Conservation (phyloP, 1,284 basidiomycete species). For the Athelia sp. region DNA sequence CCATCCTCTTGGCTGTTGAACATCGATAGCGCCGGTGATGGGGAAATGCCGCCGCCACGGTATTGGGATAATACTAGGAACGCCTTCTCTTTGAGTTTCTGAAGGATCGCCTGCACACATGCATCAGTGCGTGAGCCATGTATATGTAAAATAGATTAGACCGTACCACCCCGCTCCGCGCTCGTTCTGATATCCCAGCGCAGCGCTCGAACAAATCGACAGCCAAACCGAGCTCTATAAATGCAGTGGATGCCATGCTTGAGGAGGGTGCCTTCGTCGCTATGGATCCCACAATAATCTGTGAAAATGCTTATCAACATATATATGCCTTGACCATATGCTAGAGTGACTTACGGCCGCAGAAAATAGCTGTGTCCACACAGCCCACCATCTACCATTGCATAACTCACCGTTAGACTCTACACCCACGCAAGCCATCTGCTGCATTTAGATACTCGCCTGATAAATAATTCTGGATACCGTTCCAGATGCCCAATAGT, state of each 20-base stretch:
- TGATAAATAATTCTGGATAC: not conserved
- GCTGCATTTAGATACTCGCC: no score
- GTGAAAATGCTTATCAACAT: not conserved
- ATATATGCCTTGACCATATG: not conserved
- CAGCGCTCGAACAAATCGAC: conserved; percentile 36
- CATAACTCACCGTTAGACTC: not conserved
- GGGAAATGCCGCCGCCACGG: conserved; percentile 11
- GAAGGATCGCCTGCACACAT: conserved; percentile 19
- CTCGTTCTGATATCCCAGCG: conserved; percentile 33
- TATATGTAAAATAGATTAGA: not conserved
- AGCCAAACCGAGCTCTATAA: conserved; percentile 35
- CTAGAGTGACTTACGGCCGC: conserved; percentile 36
- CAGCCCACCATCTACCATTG: conserved; percentile 40
- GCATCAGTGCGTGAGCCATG: not conserved
- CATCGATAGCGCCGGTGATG: conserved; percentile 5
- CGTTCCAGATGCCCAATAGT: not conserved
- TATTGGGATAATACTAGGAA: conserved; percentile 26
- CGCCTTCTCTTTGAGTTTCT: conserved; percentile 37
- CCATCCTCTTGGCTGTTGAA: conserved; percentile 26
- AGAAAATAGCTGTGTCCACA: conserved; percentile 53
- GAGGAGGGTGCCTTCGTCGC: conserved; percentile 41
- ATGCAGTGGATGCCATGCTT: conserved; percentile 34
- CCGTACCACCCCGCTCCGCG: conserved; percentile 35
- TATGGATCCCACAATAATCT: conserved; percentile 43
- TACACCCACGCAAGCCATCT: not conserved